A percentile compares a stretch with the other conserved stretches of the same genome.
These are phyloP conservation scores for Rhodotorula taiwanensis DNA, from an alignment of 768 basidiomycete species.

Conservation along the genomic window DNA sequence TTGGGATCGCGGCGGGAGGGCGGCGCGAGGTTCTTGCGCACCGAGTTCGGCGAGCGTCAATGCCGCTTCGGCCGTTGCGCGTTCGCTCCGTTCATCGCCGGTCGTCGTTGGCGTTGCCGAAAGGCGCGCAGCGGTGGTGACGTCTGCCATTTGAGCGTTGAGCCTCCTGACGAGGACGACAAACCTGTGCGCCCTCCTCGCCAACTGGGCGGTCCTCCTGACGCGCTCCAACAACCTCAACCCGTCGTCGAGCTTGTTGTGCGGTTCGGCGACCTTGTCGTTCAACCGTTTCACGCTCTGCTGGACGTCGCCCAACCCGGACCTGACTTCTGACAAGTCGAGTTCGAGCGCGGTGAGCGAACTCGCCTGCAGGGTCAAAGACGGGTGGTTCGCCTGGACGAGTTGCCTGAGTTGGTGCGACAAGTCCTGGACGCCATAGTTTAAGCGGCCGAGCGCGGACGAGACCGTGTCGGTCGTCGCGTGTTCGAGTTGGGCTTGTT, in stretches of 20 bases:
- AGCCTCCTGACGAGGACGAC: constrained; percentile 72
- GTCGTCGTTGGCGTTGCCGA: constrained; percentile 39
- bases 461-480: constrained; percentile 44
- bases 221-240: constrained; percentile 69
- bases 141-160: constrained; percentile 74
- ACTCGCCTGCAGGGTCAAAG: constrained; percentile 73
- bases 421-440: constrained; percentile 81
- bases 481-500: constrained; percentile 60
- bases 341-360: constrained; percentile 64
- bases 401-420: constrained; percentile 70
- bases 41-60: constrained; percentile 78
- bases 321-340: constrained; percentile 60
- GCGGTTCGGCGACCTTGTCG: constrained; percentile 75
- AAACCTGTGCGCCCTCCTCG: constrained; percentile 77
- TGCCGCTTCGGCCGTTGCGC: constrained; percentile 87
- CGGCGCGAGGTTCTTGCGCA: too few species aligned
- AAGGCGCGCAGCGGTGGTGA: constrained; percentile 42
- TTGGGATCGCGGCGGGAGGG: too few species aligned
- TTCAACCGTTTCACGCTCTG: constrained; percentile 69
- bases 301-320: constrained; percentile 67
- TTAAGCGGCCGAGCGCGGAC: constrained; percentile 78
- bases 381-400: constrained; percentile 77
- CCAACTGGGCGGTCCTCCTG: constrained; percentile 73
- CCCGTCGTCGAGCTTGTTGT: constrained; percentile 63
- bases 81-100: constrained; percentile 63